Conservation (phyloP, 257 asterid genomes). For the Primulina eburnea region DNA sequence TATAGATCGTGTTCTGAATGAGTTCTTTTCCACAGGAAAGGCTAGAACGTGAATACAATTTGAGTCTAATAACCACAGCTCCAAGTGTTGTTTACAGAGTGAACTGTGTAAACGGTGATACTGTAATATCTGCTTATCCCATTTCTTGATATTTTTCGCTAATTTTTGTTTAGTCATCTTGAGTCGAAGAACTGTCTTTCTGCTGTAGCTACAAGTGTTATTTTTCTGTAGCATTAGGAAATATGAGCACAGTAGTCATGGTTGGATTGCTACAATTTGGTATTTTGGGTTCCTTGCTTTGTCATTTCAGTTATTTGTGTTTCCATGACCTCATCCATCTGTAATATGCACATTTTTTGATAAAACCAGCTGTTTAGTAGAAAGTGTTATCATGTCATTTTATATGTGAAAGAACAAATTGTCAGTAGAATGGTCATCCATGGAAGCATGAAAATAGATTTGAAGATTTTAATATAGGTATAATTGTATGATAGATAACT, state of each 20-base stretch:
- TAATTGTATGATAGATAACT: background rate
- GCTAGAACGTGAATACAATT: conserved; percentile 94
- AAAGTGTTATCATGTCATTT: background rate
- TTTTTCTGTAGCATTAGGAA: conserved; percentile 11
- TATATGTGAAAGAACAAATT: background rate
- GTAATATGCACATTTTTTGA: conserved; percentile 8
- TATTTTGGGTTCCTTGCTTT: conserved; percentile 5
- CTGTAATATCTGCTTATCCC: conserved; percentile 63
- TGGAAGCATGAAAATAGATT: background rate
- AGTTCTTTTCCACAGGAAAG: conserved; percentile 70
- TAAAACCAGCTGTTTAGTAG: conserved; percentile 1
- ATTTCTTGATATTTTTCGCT: conserved; percentile 23
- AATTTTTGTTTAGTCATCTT: conserved; percentile 11
- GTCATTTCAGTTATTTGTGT: background rate
- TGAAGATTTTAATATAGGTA: background rate
- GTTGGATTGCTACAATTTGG: conserved; percentile 3
- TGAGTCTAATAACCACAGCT: conserved; percentile 89
- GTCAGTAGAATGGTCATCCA: background rate
- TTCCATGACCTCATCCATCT: conserved; percentile 11
- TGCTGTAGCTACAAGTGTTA: conserved; percentile 10
- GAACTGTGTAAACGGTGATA: conserved; percentile 68
- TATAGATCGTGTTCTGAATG: conserved; percentile 15
- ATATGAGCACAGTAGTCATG: background rate
- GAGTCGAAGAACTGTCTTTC: background rate
- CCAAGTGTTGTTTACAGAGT: conserved; percentile 96